Percentiles rank a stretch among this genome's conserved stretches.
phyloP scores from a whole-genome alignment of 2,329 filamentous ascomycete species.

The Ophiobolus disseminans region DNA sequence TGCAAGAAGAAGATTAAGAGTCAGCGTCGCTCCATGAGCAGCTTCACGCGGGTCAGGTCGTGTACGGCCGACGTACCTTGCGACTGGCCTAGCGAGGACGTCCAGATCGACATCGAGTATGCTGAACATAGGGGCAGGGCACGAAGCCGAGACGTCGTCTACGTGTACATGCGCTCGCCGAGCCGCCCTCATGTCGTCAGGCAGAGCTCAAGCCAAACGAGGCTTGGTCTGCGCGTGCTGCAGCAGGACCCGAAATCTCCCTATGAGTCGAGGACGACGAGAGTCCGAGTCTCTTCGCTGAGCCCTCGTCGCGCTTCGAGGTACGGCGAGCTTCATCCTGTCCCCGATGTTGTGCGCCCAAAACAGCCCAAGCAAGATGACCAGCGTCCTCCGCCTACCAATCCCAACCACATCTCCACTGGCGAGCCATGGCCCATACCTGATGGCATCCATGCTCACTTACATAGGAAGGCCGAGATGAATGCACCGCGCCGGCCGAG shows the following conservation, averaged over 20 bases:
- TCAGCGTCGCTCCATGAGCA: slow-evolving; percentile 19
- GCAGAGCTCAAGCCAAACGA: slow-evolving; percentile 26
- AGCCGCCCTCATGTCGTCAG: slow-evolving; percentile 24
- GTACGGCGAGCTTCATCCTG: slow-evolving; percentile 25
- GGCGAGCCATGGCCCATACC: slow-evolving; percentile 33
- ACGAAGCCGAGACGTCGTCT: slow-evolving; percentile 28
- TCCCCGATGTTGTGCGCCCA: slow-evolving; percentile 25
- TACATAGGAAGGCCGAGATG: slow-evolving; percentile 18
- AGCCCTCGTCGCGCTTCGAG: slow-evolving; percentile 29
- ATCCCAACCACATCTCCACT: slow-evolving; percentile 9
- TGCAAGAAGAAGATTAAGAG: slow-evolving; percentile 38
- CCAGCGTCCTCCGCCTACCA: slow-evolving; percentile 2
- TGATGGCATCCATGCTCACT: slow-evolving; percentile 33
- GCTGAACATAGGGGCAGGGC: slow-evolving; percentile 32
- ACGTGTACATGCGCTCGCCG: slow-evolving; percentile 23
- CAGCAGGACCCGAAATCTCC: slow-evolving; percentile 23
- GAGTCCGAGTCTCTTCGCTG: slow-evolving; percentile 24
- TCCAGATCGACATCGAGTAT: slow-evolving; percentile 24
- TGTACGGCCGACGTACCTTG: slow-evolving; percentile 35
- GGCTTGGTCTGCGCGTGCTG: slow-evolving; percentile 32
- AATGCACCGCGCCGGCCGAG: slow-evolving; percentile 13
- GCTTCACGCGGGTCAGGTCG: slow-evolving; percentile 25
- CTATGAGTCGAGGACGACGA: slow-evolving; percentile 13
- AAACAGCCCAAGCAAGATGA: slow-evolving; percentile 4
- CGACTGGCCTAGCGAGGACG: slow-evolving; percentile 31